These are phyloP conservation scores for Clitopilus hobsonii DNA, from an alignment of 768 basidiomycete genomes.

Conservation along the genomic window DNA sequence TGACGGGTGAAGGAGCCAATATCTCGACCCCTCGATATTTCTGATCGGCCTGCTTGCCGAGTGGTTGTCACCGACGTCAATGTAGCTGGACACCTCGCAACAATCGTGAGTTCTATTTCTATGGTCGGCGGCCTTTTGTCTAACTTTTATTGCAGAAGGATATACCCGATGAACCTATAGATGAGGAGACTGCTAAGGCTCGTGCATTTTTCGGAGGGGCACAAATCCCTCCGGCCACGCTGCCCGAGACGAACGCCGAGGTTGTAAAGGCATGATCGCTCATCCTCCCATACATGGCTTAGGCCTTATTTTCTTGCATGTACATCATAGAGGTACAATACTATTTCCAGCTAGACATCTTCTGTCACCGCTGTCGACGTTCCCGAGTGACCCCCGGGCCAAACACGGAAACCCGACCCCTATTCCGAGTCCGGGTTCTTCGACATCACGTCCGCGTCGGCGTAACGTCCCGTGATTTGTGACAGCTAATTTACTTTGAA, in stretches of 20 bases:
- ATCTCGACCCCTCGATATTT: conserved; percentile 17
- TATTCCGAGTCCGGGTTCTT: neutral
- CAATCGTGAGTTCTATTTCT: conserved; percentile 17
- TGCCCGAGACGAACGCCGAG: neutral
- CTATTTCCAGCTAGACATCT: neutral
- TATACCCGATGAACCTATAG: conserved; percentile 14
- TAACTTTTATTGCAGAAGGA: conserved; percentile 5
- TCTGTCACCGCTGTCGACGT: no score
- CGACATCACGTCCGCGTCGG: neutral
- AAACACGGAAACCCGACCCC: no score
- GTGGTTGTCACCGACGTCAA: conserved; percentile 34
- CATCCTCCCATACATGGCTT: neutral
- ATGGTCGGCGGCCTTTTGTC: neutral
- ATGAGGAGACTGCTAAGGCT: conserved; percentile 22
- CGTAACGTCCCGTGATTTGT: neutral
- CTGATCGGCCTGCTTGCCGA: conserved; percentile 23
- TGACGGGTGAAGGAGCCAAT: conserved; percentile 18
- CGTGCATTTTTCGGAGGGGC: conserved; percentile 31
- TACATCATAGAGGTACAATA: neutral
- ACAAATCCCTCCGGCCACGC: neutral
- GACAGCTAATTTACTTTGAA: neutral
- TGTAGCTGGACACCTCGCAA: conserved; percentile 25
- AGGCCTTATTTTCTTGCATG: neutral
- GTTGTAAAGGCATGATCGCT: neutral
- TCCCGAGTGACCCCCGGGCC: no score